Percentiles rank a stretch among this genome's conserved stretches.
Evolutionary conservation across 1,284 basidiomycete species (phyloP).

Genomic region (Schizopora paradoxa): DNA sequence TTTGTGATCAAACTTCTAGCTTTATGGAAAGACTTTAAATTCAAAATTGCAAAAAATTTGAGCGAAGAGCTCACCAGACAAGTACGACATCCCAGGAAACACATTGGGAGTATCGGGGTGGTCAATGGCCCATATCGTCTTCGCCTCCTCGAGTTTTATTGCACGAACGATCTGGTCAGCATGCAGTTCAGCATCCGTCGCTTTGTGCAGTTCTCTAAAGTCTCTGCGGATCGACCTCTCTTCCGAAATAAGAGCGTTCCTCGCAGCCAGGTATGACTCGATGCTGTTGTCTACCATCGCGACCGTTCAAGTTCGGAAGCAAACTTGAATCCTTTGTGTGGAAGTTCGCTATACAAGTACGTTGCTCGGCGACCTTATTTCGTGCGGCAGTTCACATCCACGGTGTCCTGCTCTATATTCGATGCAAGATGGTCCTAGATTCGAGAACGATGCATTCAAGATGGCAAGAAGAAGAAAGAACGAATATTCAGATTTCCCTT

Average conservation of each 20-base stretch:
- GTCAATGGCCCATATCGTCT: conserved; percentile 50
- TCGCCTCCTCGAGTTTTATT: conserved; percentile 50
- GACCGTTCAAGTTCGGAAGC: no score
- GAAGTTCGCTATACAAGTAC: no score
- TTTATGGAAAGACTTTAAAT: conserved; percentile 28
- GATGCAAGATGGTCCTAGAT: no score
- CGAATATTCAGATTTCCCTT: no score
- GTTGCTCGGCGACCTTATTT: no score
- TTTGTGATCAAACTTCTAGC: conserved; percentile 52
- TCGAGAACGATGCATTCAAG: no score
- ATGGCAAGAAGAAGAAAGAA: no score
- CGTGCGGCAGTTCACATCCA: no score
- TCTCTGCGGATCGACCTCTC: conserved; percentile 47
- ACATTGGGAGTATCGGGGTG: conserved; percentile 50
- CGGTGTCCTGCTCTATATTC: no score
- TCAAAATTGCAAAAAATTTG: not conserved
- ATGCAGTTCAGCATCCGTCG: conserved; percentile 37
- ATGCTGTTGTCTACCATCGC: conserved; percentile 7
- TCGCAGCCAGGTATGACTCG: conserved; percentile 33
- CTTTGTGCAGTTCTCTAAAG: conserved; percentile 21
- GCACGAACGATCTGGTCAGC: conserved; percentile 52
- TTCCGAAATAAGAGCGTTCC: conserved; percentile 42
- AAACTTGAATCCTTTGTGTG: no score
- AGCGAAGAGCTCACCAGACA: conserved; percentile 42
- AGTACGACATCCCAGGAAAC: conserved; percentile 73